Evolutionary conservation across 768 basidiomycete species (phyloP), one percentile per base, ranked within the genome.

Genomic region (Artomyces pyxidatus): DNA sequence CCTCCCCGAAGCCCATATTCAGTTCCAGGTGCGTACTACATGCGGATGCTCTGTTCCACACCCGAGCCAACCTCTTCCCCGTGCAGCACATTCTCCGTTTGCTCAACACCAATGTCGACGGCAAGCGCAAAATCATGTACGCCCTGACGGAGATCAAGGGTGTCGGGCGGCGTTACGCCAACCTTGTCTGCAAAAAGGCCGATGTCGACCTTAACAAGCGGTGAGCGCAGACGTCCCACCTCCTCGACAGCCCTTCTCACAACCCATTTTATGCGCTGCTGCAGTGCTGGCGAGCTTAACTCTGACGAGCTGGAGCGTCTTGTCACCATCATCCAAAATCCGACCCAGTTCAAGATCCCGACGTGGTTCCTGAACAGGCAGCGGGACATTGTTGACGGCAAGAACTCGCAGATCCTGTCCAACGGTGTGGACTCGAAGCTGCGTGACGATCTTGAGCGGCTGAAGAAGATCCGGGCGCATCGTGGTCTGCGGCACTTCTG

Each of bases 131-230:
- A 77, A 87, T 99, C 70, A 97, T 92, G 88, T 98, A 92, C 69
- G 95, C 96, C 62, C 69, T 98, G 76, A 98, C 96, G 42, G 96
- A 99, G 77, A 99, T 99, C 80, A 98, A 98, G 80, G 96, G 96
- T 82, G 96, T 99, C 53, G 96, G 96, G 63, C 86, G 96, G 57
- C 88, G 96, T 47, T 99, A 98, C 74, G 85, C 96, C 65, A 98
- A 98, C 74, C 72, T 98, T 63, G 95, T 98, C 60, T 98, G 96
- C 83, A 98, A 98, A 75, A 99, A 99, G 78, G 96, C 96, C 54
- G 96, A 98, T 74, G 91, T 99, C 37, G 95, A 98, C 65, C 81
- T 99, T 53, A 91, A 80, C 77, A 99, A 99, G 75, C 89, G 96
- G 96, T 98, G 63, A 53, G 85, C 69, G 17, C 7, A 16, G 12